Evolutionary conservation across 306 rosid species (phyloP), one percentile per base, ranked within the genome.

Genomic region (Parietaria judaica): DNA sequence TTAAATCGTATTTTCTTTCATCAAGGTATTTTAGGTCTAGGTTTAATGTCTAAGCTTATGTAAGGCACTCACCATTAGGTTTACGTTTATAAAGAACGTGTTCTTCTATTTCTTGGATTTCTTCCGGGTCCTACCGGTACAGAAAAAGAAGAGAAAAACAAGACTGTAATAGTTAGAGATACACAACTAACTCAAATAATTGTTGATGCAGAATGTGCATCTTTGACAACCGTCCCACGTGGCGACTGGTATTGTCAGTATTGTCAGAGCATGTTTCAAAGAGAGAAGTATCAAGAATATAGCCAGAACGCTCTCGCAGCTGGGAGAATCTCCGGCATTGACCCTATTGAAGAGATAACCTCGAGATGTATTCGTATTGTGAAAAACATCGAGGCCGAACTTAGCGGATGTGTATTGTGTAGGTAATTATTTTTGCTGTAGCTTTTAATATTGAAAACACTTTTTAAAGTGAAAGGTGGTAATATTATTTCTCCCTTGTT

Each of bases 311-410:
- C 90, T 66, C 79, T 88, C 68, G 99, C 96, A 11, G 94, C 96
- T 58, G 99, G 95, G 72, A 86, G 96, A 78, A 79, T 84, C 64
- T 70, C 76, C 64, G 96, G 99, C 66, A 83, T 86, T 68, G 99
- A 86, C 79, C 90, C 96, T 65, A 86, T 88, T 49, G 95, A 92
- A 70, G 80, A 88, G 73, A 92, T 88, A 72, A 68, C 86, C 72
- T 75, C 74, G 74, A 83, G 98, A 82, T 88, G 99, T 72, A 89
- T 88, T 65, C 95, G 99, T 64, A 86, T 92, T 56, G 96, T 88
- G 39, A 86, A 79, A 74, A 84, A 88, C 68, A 70, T 84, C 49
- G 95, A 86, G 35, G 83, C 83, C 58, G 96, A 92, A 73, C 80
- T 88, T 36, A 83, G 86, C 67, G 99, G 99, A 70, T 92, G 99